These are phyloP conservation scores for Hondaea fermentalgiana DNA, from an alignment of 108 stramenopile genomes.

Conservation along the genomic window DNA sequence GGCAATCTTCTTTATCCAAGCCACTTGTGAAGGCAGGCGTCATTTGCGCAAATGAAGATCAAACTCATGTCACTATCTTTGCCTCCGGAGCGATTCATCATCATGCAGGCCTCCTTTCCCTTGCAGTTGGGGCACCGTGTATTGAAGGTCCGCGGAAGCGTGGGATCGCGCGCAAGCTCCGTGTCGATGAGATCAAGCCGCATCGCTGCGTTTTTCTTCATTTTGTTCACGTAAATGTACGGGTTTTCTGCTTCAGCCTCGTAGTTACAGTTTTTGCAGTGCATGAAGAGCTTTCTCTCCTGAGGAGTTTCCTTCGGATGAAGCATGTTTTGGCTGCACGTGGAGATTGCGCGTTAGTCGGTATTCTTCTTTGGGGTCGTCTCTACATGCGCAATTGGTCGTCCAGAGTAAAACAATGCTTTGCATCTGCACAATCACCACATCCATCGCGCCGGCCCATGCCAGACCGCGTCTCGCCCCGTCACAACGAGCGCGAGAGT, in stretches of 20 bases:
- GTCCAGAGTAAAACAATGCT: no score
- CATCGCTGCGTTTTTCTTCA: constrained; percentile 2
- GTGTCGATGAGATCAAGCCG: constrained; percentile 1
- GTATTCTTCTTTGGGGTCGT: neutral
- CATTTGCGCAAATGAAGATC: neutral
- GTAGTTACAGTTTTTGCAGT: constrained; percentile 10
- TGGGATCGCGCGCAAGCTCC: neutral
- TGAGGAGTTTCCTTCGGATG: neutral
- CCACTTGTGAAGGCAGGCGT: constrained; percentile 12
- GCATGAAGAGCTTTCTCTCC: neutral
- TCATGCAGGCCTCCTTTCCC: neutral
- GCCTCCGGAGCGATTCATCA: constrained; percentile 5
- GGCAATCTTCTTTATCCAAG: neutral
- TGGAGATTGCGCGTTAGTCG: neutral
- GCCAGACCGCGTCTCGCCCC: no score
- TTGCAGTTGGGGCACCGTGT: neutral
- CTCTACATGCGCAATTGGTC: no score
- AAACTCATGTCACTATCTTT: neutral
- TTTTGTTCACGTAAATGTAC: neutral
- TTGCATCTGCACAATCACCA: no score
- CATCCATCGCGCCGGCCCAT: no score
- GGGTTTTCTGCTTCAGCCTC: neutral
- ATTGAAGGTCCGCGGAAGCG: neutral
- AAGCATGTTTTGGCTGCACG: neutral
- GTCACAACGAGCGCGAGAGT: no score